Evolutionary conservation across 1,284 basidiomycete species (phyloP).

Genomic region (Lignosus rhinocerotis): DNA sequence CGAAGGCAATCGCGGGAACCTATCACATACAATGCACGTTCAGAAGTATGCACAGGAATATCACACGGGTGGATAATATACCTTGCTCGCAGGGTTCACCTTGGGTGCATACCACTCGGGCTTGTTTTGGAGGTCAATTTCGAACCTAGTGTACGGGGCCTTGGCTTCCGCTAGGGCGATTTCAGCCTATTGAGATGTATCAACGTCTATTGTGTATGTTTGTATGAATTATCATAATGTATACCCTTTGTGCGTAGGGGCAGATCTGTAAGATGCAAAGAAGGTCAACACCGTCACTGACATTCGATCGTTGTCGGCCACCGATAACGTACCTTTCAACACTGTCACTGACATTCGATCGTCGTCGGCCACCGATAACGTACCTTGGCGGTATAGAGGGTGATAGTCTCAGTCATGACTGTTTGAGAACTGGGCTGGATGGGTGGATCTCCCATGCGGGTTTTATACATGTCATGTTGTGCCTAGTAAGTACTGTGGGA

Average conservation of each 20-base stretch:
- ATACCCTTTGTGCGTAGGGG: conserved; percentile 11
- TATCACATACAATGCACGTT: background rate
- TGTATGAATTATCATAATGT: too few relatives aligned
- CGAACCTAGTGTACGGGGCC: conserved; percentile 21
- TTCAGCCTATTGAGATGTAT: background rate
- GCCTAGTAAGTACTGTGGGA: background rate
- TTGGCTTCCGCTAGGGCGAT: conserved; percentile 21
- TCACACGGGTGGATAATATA: background rate
- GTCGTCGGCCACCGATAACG: background rate
- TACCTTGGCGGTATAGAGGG: conserved; percentile 13
- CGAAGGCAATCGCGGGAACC: conserved; percentile 53
- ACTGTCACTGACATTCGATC: too few relatives aligned
- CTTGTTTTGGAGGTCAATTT: conserved; percentile 36
- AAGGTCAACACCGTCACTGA: too few relatives aligned
- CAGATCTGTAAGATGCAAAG: background rate
- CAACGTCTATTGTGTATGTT: background rate
- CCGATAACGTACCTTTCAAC: too few relatives aligned
- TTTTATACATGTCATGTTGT: background rate
- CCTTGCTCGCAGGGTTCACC: background rate
- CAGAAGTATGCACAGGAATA: background rate
- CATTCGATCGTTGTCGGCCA: too few relatives aligned
- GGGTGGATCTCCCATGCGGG: too few relatives aligned
- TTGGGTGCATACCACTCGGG: conserved; percentile 28
- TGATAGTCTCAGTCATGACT: conserved; percentile 7
- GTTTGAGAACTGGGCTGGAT: background rate